phyloP scores from a whole-genome alignment of 306 rosid genomes.

The Prunus fruticosa region DNA sequence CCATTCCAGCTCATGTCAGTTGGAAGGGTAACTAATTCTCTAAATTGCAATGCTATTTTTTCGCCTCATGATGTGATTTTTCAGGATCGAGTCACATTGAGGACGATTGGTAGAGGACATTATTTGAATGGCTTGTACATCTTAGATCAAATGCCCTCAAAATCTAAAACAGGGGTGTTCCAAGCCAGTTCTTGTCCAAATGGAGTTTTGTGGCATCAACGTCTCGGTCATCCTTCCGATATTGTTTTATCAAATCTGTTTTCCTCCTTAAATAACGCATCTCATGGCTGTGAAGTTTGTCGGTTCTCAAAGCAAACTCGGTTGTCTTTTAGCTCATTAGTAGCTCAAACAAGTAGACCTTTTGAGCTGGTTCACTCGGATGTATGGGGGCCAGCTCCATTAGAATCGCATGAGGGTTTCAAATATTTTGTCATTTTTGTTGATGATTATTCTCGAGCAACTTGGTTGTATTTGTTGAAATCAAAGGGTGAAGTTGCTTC shows the following conservation, averaged over 20 bases:
- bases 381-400: slow-evolving; percentile 7
- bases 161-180: background rate
- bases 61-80: background rate
- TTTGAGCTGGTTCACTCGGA: slow-evolving; percentile 13
- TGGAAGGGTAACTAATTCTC: background rate
- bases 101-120: background rate
- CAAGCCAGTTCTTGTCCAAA: background rate
- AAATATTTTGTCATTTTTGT: background rate
- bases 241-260: background rate
- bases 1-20: background rate
- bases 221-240: background rate
- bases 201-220: background rate
- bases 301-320: background rate
- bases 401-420: background rate
- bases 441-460: background rate
- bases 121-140: background rate
- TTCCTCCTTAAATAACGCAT: background rate
- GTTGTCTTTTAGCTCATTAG: background rate
- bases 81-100: background rate
- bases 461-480: background rate
- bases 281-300: slow-evolving; percentile 7
- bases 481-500: background rate
- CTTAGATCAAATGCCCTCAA: background rate
- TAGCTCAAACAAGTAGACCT: background rate
- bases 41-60: background rate